Base-by-base conservation (phyloP, 148 eudicot genomes). In the Chenopodium quinoa region DNA sequence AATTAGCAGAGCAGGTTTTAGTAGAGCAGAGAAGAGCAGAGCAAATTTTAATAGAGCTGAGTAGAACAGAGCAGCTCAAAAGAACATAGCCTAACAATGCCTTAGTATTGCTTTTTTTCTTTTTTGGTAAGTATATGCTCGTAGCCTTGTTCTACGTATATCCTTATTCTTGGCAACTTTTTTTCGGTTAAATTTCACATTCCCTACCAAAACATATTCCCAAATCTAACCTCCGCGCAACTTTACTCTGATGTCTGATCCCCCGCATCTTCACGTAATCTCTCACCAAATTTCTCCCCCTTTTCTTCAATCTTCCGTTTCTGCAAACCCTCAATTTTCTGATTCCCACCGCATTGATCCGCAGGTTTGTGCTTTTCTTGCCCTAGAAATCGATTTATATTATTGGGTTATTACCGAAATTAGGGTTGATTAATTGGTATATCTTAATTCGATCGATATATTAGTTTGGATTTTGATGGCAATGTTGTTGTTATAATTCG, bases 351-450 rank as follows among this genome's bases (percentile, higher is more conserved):
- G 44, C 77, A 5, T 73, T 73, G 46, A 47, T 58, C 22, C 46
- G 0, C 70, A 71, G 79, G 79, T 84, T 70, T 11, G 83, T 11
- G 83, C 75, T 84, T 34, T 17, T 52, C 54, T 54, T 73, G 7
- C 62, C 19, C 20, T 44, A 47, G 44, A 81, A 29, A 17, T 69
- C 6, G 37, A 13, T 69, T 60, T 14, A 11, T 1, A 22, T 9
- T 34, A 63, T 9, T 75, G 64, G 50, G 54, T 23, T 63, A 19
- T 78, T 7, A 64, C 71, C 16, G 25, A 67, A 40, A 58, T 16
- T 78, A 47, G 63, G 0, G 68, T 9, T n/a, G n/a, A 6, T 66
- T 48, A 12, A 9, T 78, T 66, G 19, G 2, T 75, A 37, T 9
- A 19, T 63, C 7, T 23, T 27, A 13, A 23, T 60, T 74, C 32